Evolutionary conservation across 352 stramenopile genomes (phyloP).

Genomic region (Phytophthora pistaciae): DNA sequence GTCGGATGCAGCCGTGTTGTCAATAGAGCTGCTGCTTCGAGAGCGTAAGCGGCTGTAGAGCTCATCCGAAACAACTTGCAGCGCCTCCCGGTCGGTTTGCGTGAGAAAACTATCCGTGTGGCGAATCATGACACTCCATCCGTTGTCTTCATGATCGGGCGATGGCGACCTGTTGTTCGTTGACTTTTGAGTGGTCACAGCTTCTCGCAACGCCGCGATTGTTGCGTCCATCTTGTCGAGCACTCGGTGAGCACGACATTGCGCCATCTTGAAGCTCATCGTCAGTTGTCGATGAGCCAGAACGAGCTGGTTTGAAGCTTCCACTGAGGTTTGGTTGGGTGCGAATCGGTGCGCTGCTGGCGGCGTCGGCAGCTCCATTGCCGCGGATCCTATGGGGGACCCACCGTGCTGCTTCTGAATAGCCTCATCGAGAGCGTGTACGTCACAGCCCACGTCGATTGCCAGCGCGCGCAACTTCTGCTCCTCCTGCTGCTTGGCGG

Average conservation of each 20-base stretch:
- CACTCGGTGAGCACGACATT: conserved; percentile 62
- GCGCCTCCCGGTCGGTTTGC: conserved; percentile 49
- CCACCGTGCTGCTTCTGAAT: conserved; percentile 58
- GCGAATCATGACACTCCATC: conserved; percentile 36
- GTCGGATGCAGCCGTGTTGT: conserved; percentile 11
- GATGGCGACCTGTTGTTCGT: background rate
- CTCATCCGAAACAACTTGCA: conserved; percentile 45
- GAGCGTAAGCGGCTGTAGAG: conserved; percentile 37
- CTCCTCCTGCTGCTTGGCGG: conserved; percentile 48
- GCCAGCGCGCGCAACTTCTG: conserved; percentile 55
- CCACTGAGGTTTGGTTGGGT: conserved; percentile 58
- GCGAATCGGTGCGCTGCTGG: conserved; percentile 70
- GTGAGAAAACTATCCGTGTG: conserved; percentile 53
- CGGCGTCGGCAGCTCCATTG: conserved; percentile 57
- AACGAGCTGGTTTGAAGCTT: conserved; percentile 70
- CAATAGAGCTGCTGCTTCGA: conserved; percentile 17
- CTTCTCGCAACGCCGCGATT: conserved; percentile 55
- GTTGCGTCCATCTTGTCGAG: conserved; percentile 70
- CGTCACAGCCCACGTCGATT: conserved; percentile 49
- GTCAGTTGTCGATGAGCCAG: conserved; percentile 72
- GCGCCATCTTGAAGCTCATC: conserved; percentile 75
- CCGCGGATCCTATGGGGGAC: conserved; percentile 30
- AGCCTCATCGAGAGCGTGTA: conserved; percentile 53
- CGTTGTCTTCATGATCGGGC: conserved; percentile 12
- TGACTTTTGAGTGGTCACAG: conserved; percentile 13